These are phyloP conservation scores for Phytophthora agathidicida DNA, from an alignment of 352 stramenopile species.

Conservation along the genomic window DNA sequence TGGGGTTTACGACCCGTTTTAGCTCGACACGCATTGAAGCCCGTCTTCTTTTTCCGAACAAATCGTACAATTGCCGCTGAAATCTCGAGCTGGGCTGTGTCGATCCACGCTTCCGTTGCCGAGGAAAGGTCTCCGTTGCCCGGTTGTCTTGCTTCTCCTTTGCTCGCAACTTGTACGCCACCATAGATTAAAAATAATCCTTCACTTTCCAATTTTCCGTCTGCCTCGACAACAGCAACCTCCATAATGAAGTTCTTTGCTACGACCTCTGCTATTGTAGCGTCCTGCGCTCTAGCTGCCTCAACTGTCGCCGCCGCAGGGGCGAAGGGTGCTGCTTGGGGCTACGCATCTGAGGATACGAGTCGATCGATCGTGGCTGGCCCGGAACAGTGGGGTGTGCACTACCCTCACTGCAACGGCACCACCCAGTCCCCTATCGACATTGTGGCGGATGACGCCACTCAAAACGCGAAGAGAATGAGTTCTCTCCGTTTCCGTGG, in stretches of 20 bases:
- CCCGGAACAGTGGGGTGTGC: constrained; percentile 4
- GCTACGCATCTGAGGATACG: constrained; percentile 8
- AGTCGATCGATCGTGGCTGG: constrained; percentile 1
- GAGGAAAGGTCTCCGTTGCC: too few relatives aligned
- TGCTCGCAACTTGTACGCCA: neutral
- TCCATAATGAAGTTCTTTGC: constrained; percentile 21
- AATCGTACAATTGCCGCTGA: constrained; percentile 2
- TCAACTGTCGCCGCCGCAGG: constrained; percentile 11
- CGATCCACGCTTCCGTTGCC: neutral
- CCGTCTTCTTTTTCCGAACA: neutral
- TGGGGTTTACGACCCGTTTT: constrained; percentile 5
- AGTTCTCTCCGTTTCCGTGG: constrained; percentile 27
- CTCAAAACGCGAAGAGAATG: neutral
- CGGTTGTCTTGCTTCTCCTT: constrained; percentile 6
- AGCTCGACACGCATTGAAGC: neutral
- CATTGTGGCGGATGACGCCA: constrained; percentile 17
- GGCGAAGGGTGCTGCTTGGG: constrained; percentile 13
- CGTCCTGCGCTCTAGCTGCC: neutral
- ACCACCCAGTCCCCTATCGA: constrained; percentile 35
- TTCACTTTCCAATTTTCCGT: constrained; percentile 17
- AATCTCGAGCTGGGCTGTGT: constrained; percentile 7
- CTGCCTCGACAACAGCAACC: neutral
- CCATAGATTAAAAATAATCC: constrained; percentile 7
- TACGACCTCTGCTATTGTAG: constrained; percentile 6
- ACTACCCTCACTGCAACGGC: constrained; percentile 17